Conservation (phyloP, 2,329 filamentous ascomycete genomes). For the Fusarium liriodendri region DNA sequence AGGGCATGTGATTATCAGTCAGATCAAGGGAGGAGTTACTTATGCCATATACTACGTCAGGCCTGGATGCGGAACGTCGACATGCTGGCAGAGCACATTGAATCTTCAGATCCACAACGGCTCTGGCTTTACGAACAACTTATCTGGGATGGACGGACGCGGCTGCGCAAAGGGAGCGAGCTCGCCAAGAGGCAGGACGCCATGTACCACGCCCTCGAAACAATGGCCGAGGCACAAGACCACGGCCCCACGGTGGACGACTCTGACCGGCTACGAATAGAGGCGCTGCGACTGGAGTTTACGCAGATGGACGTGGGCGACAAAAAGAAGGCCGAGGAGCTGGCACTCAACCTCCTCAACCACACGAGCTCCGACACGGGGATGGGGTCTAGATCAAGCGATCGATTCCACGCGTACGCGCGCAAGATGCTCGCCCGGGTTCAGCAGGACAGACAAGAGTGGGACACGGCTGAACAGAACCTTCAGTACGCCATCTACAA, state of each 20-base stretch:
- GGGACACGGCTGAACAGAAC: slow-evolving; percentile 48
- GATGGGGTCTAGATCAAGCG: slow-evolving; percentile 41
- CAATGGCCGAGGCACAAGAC: slow-evolving; percentile 33
- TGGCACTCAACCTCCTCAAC: slow-evolving; percentile 45
- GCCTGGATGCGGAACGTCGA: slow-evolving; percentile 53
- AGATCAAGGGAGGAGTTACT: slow-evolving; percentile 45
- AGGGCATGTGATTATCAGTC: slow-evolving; percentile 47
- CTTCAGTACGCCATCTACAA: slow-evolving; percentile 47
- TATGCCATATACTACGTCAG: slow-evolving; percentile 49
- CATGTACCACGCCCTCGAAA: slow-evolving; percentile 48
- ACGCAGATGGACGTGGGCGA: slow-evolving; percentile 53
- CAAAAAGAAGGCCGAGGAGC: slow-evolving; percentile 45
- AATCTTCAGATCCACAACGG: slow-evolving; percentile 43
- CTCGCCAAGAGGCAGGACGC: slow-evolving; percentile 41
- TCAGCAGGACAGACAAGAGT: slow-evolving; percentile 48
- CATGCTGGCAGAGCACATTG: slow-evolving; percentile 47
- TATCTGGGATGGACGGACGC: slow-evolving; percentile 53
- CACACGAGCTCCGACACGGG: slow-evolving; percentile 37
- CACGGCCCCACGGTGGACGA: slow-evolving; percentile 18
- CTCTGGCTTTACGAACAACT: slow-evolving; percentile 54
- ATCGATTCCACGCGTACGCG: slow-evolving; percentile 53
- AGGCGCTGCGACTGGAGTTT: slow-evolving; percentile 51
- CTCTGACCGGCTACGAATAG: slow-evolving; percentile 45
- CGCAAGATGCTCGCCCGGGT: slow-evolving; percentile 53
- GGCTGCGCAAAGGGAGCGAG: slow-evolving; percentile 48